Evolutionary conservation across 2,329 filamentous ascomycete species (phyloP), one percentile per base, ranked within the genome.

Genomic region (Thielaviopsis punctulata): DNA sequence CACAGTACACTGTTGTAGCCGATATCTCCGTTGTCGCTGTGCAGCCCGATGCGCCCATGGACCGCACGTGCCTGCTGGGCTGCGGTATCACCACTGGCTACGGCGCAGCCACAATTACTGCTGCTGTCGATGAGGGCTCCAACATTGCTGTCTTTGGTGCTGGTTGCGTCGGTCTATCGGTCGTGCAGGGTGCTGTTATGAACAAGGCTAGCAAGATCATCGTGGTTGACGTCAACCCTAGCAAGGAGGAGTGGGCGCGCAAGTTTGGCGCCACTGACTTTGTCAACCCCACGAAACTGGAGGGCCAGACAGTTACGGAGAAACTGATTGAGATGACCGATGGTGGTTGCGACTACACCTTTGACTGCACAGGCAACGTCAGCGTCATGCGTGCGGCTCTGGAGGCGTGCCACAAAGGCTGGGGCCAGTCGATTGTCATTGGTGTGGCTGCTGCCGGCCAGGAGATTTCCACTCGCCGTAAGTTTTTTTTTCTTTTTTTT

Each of bases 11-110:
- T 54, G 92, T 98, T 58, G 87, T 98, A 36, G 90, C 92, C 66
- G 92, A 98, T 68, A 96, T 98, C 70, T 95, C 89, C 48, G 92
- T 95, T 54, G 92, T 98, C 24, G 84, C 89, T 57, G 88, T 98
- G 60, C 89, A 89, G 61, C 77, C 79, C 56, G 81, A 94, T 62
- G 92, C 92, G 13, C 85, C 87, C 56, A 94, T 95, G 80, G 92
- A 98, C 75, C 82, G 87, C 59, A 94, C 89, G 49, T 98, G 92
- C 69, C 72, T 98, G 68, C 79, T 98, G 51, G 92, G 92, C 64
- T 98, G 92, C 68, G 92, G 92, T 68, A 96, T 98, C 73, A 98
- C 92, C 57, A 98, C 92, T 33, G 92, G 92, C 39, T 98, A 96
- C 72, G 92, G 92, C 62, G 92, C 92, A 12, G 92, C 92, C 48